Percentiles rank a stretch among this genome's conserved stretches.
Evolutionary conservation across 2,329 filamentous ascomycete genomes (phyloP).

Genomic region (Aspergillus luchuensis): DNA sequence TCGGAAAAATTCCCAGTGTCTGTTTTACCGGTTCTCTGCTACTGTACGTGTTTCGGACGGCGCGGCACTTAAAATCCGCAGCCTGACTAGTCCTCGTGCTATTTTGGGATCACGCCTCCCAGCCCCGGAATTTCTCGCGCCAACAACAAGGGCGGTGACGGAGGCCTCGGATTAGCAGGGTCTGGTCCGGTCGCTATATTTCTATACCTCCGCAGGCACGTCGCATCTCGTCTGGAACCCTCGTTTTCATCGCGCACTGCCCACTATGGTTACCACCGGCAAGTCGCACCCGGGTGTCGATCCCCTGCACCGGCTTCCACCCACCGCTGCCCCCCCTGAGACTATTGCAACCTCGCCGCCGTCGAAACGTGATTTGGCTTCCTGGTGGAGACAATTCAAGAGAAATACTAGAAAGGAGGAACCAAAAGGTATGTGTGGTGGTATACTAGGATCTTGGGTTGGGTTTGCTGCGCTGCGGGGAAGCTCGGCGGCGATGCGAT

Average conservation of each 20-base stretch:
- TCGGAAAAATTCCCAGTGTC: background rate
- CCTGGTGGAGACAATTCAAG: conserved; percentile 98
- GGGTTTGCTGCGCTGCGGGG: background rate
- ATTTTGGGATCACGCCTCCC: conserved; percentile 33
- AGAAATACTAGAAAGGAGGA: conserved; percentile 65
- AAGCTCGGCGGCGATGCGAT: conserved; percentile 8
- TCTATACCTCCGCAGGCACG: conserved; percentile 6
- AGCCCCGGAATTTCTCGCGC: conserved; percentile 35
- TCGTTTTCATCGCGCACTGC: background rate
- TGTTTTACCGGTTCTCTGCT: background rate
- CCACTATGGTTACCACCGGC: conserved; percentile 42
- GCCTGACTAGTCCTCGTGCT: conserved; percentile 27
- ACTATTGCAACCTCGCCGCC: conserved; percentile 68
- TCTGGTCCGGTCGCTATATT: conserved; percentile 13
- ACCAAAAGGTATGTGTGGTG: conserved; percentile 53
- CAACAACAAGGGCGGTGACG: conserved; percentile 36
- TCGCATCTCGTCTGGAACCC: background rate
- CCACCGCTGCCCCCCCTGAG: conserved; percentile 40
- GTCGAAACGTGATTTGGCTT: conserved; percentile 83
- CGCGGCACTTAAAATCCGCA: conserved; percentile 23
- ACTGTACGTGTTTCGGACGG: conserved; percentile 18
- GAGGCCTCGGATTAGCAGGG: conserved; percentile 18
- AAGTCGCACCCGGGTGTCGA: conserved; percentile 40
- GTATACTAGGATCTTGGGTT: conserved; percentile 36
- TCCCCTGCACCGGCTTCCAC: conserved; percentile 35